phyloP scores from a whole-genome alignment of 1,139 yeast species.

The Yamadazyma atlantica region DNA sequence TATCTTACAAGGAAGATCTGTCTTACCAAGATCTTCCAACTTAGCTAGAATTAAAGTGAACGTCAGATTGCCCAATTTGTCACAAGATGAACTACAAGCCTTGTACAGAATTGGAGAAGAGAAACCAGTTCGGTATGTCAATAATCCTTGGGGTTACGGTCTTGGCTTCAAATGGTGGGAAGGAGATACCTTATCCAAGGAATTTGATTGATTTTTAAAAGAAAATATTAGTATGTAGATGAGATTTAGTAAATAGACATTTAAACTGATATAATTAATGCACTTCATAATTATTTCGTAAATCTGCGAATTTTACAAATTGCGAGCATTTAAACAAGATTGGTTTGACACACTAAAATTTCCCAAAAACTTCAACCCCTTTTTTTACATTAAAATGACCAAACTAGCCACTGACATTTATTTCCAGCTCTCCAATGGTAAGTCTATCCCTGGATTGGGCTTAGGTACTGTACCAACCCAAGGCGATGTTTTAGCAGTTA shows the following conservation, averaged over 20 bases:
- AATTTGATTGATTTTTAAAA: not conserved
- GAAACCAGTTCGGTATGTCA: constrained; percentile 39
- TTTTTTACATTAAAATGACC: not conserved
- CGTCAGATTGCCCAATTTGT: constrained; percentile 36
- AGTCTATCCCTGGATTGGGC: constrained; percentile 35
- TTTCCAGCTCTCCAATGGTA: constrained; percentile 28
- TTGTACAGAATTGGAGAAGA: constrained; percentile 44
- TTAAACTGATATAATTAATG: no score
- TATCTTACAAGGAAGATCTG: constrained; percentile 31
- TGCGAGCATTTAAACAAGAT: no score
- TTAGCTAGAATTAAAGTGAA: constrained; percentile 34
- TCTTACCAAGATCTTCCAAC: constrained; percentile 39
- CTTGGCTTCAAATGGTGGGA: constrained; percentile 40
- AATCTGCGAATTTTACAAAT: not conserved
- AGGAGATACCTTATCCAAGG: constrained; percentile 19
- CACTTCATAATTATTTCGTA: not conserved
- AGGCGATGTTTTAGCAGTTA: constrained; percentile 27
- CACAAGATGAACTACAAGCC: constrained; percentile 40
- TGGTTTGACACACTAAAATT: no score
- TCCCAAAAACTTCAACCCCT: no score
- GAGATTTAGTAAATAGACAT: no score
- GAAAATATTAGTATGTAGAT: no score
- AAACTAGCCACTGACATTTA: constrained; percentile 21
- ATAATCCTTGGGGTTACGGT: constrained; percentile 39
- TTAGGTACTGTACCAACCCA: constrained; percentile 37